Evolutionary conservation across 495 filamentous ascomycete species (phyloP), one percentile per base, ranked within the genome.

Genomic region (Penicillium atrosanguineum): DNA sequence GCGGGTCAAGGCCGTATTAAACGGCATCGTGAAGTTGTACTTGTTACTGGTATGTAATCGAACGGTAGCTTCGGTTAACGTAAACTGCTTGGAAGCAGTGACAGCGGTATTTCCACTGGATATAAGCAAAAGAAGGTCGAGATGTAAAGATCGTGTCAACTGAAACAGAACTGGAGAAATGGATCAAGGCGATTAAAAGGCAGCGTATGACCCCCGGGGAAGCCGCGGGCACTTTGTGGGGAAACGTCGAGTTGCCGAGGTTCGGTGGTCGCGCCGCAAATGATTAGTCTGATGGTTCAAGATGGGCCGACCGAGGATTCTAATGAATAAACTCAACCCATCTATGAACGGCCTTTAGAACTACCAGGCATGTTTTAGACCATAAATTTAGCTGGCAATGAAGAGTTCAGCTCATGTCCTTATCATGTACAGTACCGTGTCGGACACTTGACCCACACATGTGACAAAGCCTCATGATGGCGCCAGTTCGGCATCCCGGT

Each of bases 1-100:
- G 65, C 89, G 80, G 43, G 93, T 97, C 47, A 97, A 79, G 53
- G 87, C 88, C 41, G 93, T 97, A 69, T 87, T 85, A 83, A 97
- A 95, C 57, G 89, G 90, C 92, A 97, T 97, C 42, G 44, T 70
- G 57, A 34, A 34, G 54, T n/a, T 43, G 20, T 41, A 41, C 53
- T 40, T 52, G 38, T 23, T 23, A 23, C 23, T 23, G 31, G 41
- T 18, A 40, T 40, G 18, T 25, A 31, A 41, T 45, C 49, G 34
- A 20, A 25, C 40, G 7, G 45, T 46, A 23, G 40, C 12, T 15
- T 34, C 31, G 31, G 31, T 34, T 12, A 14, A 34, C 31, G 31
- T 34, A 12, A 34, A 14, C 31, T 14, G 31, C 11, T 34, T 34
- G 2, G 14, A 34, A 34, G 31, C 31, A 34, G 31, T 8, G 31